Conservation (phyloP, 192 early-diverging fungal genomes). For the Rhizophagus sp. region DNA sequence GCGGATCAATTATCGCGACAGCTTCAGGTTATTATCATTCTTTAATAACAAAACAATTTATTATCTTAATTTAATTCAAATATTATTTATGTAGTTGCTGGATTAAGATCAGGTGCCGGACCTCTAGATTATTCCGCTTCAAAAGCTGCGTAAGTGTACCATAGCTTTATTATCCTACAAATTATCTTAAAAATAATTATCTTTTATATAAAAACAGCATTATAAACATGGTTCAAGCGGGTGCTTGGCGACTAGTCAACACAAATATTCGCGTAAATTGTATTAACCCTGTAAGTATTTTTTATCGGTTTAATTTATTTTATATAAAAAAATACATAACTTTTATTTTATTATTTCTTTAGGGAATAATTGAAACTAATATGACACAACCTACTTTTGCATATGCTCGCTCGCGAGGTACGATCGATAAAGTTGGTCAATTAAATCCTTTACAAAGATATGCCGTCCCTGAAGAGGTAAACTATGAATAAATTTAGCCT, state of each 20-base stretch:
- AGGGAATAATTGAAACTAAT: conserved; percentile 54
- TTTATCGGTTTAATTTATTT: background rate
- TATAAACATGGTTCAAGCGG: conserved; percentile 46
- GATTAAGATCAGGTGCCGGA: conserved; percentile 52
- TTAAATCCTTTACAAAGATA: conserved; percentile 48
- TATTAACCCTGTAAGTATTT: conserved; percentile 45
- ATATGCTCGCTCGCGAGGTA: conserved; percentile 43
- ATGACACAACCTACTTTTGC: conserved; percentile 54
- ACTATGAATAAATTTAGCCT: background rate
- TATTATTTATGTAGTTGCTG: conserved; percentile 36
- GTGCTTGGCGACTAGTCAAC: conserved; percentile 40
- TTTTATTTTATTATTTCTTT: background rate
- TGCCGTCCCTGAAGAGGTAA: conserved; percentile 43
- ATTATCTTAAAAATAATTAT: background rate
- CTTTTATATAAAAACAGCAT: conserved; percentile 25
- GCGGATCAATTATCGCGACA: conserved; percentile 53
- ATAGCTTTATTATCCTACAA: no score
- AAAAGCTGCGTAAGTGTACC: conserved; percentile 49
- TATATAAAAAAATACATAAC: background rate
- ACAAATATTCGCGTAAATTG: conserved; percentile 54
- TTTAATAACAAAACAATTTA: background rate
- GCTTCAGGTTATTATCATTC: conserved; percentile 42
- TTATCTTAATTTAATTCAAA: no score
- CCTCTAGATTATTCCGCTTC: conserved; percentile 55
- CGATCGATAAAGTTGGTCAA: conserved; percentile 47